Evolutionary conservation across 805 yeast genomes (phyloP).

Genomic region (Torulaspora gathmanii): DNA sequence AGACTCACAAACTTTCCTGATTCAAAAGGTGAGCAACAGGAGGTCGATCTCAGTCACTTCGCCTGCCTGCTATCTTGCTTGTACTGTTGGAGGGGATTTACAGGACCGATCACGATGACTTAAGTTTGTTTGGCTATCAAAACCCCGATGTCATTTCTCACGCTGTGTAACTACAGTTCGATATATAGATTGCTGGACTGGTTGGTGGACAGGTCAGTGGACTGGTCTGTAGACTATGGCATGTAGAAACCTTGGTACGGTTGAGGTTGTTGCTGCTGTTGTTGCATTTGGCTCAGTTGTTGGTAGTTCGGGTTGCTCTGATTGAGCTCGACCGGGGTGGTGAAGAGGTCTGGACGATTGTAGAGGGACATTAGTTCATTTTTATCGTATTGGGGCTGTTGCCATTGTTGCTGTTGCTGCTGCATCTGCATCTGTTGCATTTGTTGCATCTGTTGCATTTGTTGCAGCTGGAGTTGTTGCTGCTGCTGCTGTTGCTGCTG

Average conservation of each 20-base stretch:
- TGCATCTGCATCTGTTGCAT: conserved; percentile 13
- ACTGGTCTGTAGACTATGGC: conserved; percentile 3
- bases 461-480: conserved; percentile 20
- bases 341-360: conserved; percentile 29
- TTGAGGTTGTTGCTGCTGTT: conserved; percentile 9
- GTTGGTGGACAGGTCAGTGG: neutral
- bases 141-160: conserved; percentile 7
- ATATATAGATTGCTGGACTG: neutral
- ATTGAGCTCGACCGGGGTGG: conserved; percentile 30
- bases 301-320: conserved; percentile 31
- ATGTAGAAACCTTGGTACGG: conserved; percentile 16
- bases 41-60: neutral
- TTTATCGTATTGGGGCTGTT: conserved; percentile 22
- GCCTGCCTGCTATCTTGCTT: neutral
- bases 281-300: conserved; percentile 24
- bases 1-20: neutral
- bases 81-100: conserved; percentile 4
- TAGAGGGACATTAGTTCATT: conserved; percentile 28
- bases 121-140: conserved; percentile 1
- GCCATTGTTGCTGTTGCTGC: conserved; percentile 11
- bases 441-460: conserved; percentile 17
- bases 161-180: neutral
- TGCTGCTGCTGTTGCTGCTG: conserved; percentile 49
- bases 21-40: neutral
- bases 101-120: conserved; percentile 8